A percentile compares a stretch with the other conserved stretches of the same genome.
Evolutionary conservation across 2,329 filamentous ascomycete genomes (phyloP).

Genomic region (Aspergillus sp.): DNA sequence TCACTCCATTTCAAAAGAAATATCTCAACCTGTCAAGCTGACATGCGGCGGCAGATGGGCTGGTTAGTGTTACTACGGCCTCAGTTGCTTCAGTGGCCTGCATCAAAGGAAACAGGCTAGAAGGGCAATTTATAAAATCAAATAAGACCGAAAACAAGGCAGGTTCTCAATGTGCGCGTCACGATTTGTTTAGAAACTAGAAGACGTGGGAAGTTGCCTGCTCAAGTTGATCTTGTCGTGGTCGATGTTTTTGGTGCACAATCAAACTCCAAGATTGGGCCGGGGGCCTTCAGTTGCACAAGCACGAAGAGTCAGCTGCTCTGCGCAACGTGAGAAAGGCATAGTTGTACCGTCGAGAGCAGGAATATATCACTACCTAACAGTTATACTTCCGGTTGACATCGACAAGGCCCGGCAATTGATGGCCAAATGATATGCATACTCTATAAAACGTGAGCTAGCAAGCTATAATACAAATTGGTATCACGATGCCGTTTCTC

Average conservation of each 20-base stretch:
- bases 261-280: not conserved
- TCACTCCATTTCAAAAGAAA: not conserved
- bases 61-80: not conserved
- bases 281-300: not conserved
- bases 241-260: not conserved
- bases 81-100: no score
- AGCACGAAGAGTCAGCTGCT: not conserved
- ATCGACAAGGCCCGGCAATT: not conserved
- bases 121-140: not conserved
- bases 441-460: constrained; percentile 2
- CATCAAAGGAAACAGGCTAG: no score
- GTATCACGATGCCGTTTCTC: constrained; percentile 5
- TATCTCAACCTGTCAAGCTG: not conserved
- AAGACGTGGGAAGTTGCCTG: not conserved
- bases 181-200: not conserved
- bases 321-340: not conserved
- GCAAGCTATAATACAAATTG: constrained; percentile 9
- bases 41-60: not conserved
- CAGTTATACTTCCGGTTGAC: not conserved
- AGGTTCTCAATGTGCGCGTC: not conserved
- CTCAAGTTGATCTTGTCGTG: not conserved
- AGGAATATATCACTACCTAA: not conserved
- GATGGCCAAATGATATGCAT: not conserved
- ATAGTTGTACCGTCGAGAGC: not conserved
- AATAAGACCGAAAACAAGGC: no score